Percentiles rank a stretch among this genome's conserved stretches.
phyloP scores from a whole-genome alignment of 23 red algal genomes.

The Chondrus crispus region DNA sequence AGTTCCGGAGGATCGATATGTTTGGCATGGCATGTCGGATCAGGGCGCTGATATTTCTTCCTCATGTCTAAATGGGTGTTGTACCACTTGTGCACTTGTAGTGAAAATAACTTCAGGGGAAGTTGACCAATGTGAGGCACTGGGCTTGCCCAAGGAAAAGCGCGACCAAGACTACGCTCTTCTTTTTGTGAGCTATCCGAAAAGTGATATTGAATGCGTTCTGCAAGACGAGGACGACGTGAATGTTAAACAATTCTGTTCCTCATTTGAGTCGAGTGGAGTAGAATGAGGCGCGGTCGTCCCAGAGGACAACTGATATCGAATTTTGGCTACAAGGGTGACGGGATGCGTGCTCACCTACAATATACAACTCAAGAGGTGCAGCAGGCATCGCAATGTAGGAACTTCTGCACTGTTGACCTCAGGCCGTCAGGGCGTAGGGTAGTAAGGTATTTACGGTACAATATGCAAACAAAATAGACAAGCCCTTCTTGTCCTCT shows the following conservation, averaged over 20 bases:
- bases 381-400: no score
- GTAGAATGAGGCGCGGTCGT: slow-evolving; percentile 88
- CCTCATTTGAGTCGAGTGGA: slow-evolving; percentile 87
- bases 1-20: slow-evolving; percentile 97
- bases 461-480: not conserved
- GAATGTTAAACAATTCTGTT: slow-evolving; percentile 88
- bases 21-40: slow-evolving; percentile 89
- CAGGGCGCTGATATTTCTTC: slow-evolving; percentile 71
- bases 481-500: slow-evolving; percentile 57
- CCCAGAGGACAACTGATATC: slow-evolving; percentile 68
- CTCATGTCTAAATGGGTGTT: slow-evolving; percentile 94
- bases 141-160: slow-evolving; percentile 81
- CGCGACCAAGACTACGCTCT: slow-evolving; percentile 81
- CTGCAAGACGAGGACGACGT: slow-evolving; percentile 98
- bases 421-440: not conserved
- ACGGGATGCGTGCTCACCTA: no score
- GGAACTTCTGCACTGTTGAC: not conserved
- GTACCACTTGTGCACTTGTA: slow-evolving; percentile 98
- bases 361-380: no score
- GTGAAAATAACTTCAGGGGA: slow-evolving; percentile 54
- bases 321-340: no score
- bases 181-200: slow-evolving; percentile 87
- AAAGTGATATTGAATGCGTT: slow-evolving; percentile 69
- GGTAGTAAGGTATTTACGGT: not conserved
- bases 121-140: slow-evolving; percentile 79